phyloP scores from a whole-genome alignment of 306 rosid genomes.

The Hippophae gyantsensis region DNA sequence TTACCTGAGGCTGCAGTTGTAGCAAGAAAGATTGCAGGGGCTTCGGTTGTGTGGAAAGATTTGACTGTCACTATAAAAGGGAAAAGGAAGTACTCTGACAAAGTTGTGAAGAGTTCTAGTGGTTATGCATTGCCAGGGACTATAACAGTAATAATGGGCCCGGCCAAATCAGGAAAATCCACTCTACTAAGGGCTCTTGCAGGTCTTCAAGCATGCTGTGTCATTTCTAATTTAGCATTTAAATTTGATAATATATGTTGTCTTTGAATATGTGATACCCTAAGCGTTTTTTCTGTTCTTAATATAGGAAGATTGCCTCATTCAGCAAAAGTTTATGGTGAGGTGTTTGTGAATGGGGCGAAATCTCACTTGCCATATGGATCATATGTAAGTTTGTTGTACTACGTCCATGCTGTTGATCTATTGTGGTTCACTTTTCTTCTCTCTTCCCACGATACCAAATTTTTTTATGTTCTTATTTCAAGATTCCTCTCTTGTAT shows the following conservation, averaged over 20 bases:
- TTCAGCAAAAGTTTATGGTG: slow-evolving; percentile 82
- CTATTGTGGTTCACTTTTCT: neutral
- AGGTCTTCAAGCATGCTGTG: slow-evolving; percentile 41
- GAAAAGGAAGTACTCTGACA: slow-evolving; percentile 87
- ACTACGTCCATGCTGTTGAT: neutral
- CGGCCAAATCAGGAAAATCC: slow-evolving; percentile 91
- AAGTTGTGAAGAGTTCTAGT: slow-evolving; percentile 87
- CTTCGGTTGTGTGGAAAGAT: slow-evolving; percentile 90
- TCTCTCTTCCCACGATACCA: neutral
- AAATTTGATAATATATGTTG: slow-evolving; percentile 1
- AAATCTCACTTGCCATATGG: slow-evolving; percentile 71
- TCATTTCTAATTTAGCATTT: slow-evolving; percentile 18
- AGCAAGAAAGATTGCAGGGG: slow-evolving; percentile 72
- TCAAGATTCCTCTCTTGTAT: neutral
- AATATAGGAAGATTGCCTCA: slow-evolving; percentile 68
- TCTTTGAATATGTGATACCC: slow-evolving; percentile 17
- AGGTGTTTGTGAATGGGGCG: slow-evolving; percentile 78
- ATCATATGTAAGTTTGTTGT: slow-evolving; percentile 62
- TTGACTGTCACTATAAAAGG: slow-evolving; percentile 87
- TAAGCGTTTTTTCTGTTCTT: slow-evolving; percentile 16
- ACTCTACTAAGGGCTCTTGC: slow-evolving; percentile 80
- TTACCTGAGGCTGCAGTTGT: slow-evolving; percentile 56
- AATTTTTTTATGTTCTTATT: too few species aligned
- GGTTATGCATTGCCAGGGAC: slow-evolving; percentile 98
- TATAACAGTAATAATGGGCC: slow-evolving; percentile 97